phyloP scores from a whole-genome alignment of 768 basidiomycete species.

The Infundibulicybe gibba region DNA sequence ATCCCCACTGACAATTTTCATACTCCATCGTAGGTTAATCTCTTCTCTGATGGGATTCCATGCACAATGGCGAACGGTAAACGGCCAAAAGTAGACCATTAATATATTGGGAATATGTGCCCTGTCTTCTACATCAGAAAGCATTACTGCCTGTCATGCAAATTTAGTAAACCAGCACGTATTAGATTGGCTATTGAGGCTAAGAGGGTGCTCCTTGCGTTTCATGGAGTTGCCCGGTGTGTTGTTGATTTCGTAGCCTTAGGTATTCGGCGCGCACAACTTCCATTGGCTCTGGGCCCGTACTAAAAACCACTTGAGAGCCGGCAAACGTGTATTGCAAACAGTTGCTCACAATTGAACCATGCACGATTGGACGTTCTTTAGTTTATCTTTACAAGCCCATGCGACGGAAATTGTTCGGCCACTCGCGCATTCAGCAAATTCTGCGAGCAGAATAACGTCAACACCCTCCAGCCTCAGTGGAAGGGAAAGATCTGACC shows the following conservation, averaged over 20 bases:
- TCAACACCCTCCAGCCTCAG: conserved; percentile 1
- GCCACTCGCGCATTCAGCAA: conserved; percentile 80
- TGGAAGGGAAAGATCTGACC: conserved; percentile 33
- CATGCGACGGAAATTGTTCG: conserved; percentile 83
- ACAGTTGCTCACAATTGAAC: conserved; percentile 61
- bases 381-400: conserved; percentile 72
- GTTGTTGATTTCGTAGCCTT: conserved; percentile 50
- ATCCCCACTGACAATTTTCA: conserved; percentile 2
- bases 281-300: conserved; percentile 73
- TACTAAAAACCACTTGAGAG: conserved; percentile 39
- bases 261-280: conserved; percentile 69
- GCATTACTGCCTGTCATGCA: no score
- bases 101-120: not conserved
- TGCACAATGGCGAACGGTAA: conserved; percentile 60
- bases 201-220: not conserved
- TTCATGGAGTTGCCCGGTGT: conserved; percentile 10
- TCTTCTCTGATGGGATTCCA: conserved; percentile 70
- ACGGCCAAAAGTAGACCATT: conserved; percentile 31
- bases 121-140: no score
- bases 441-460: conserved; percentile 44
- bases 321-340: conserved; percentile 1
- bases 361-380: conserved; percentile 75
- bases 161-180: no score
- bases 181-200: no score
- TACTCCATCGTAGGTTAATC: conserved; percentile 47